Percentiles rank a stretch among this genome's conserved stretches.
Evolutionary conservation across 805 yeast species (phyloP).

Genomic region (Saccharomycopsis schoenii): DNA sequence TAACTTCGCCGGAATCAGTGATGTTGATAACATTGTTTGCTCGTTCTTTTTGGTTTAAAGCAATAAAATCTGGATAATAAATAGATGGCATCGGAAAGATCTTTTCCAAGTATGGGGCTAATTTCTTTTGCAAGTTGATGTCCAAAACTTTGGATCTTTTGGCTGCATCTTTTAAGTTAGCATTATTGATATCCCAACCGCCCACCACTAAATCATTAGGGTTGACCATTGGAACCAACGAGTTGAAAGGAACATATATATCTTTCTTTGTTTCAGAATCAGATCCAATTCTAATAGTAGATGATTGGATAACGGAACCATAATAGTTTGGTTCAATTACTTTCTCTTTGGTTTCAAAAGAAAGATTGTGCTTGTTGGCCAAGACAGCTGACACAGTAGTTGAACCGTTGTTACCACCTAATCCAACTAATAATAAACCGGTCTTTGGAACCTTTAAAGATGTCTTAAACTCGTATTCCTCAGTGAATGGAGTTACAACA

Average conservation of each 20-base stretch:
- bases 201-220: constrained; percentile 87
- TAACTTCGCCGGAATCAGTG: constrained; percentile 37
- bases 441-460: constrained; percentile 75
- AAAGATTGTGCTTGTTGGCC: constrained; percentile 72
- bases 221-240: constrained; percentile 75
- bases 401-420: constrained; percentile 96
- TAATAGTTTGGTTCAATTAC: constrained; percentile 67
- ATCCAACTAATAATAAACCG: constrained; percentile 85
- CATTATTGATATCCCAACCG: constrained; percentile 89
- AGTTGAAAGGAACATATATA: constrained; percentile 85
- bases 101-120: constrained; percentile 50
- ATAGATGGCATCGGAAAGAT: constrained; percentile 71
- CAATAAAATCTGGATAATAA: constrained; percentile 94
- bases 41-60: constrained; percentile 85
- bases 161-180: constrained; percentile 68
- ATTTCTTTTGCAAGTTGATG: constrained; percentile 69
- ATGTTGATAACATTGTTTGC: constrained; percentile 79
- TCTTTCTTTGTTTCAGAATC: constrained; percentile 68
- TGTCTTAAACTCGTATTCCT: constrained; percentile 77
- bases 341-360: constrained; percentile 78
- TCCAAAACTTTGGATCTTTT: constrained; percentile 81
- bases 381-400: constrained; percentile 77
- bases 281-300: constrained; percentile 83
- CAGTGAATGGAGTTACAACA: constrained; percentile 50
- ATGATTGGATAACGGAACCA: constrained; percentile 90